Percentiles rank a stretch among this genome's conserved stretches.
These are phyloP conservation scores for Phytophthora sp. DNA, from an alignment of 352 stramenopile genomes.

Conservation along the genomic window DNA sequence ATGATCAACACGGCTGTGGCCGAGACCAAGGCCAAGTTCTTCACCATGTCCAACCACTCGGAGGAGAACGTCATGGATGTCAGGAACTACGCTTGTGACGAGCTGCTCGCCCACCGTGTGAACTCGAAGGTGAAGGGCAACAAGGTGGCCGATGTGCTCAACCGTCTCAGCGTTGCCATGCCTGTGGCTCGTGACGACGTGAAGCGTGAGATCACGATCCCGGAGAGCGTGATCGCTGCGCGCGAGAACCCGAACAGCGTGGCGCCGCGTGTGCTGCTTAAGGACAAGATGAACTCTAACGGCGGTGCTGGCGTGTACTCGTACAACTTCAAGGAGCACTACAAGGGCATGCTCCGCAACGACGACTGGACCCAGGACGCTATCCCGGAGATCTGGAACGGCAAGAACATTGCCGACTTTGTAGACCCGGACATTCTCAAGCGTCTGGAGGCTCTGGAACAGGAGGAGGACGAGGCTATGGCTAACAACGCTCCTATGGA, in stretches of 20 bases:
- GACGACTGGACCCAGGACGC: constrained; percentile 97
- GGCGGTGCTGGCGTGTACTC: constrained; percentile 98
- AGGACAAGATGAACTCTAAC: constrained; percentile 94
- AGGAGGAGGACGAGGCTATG: constrained; percentile 97
- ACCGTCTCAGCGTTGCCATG: constrained; percentile 96
- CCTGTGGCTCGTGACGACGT: constrained; percentile 94
- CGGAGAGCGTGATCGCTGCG: constrained; percentile 90
- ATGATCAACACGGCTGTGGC: constrained; percentile 82
- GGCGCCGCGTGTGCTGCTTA: constrained; percentile 62
- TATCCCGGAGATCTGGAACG: constrained; percentile 99
- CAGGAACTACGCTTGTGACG: constrained; percentile 96
- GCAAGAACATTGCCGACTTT: constrained; percentile 99
- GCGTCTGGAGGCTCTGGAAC: constrained; percentile 95
- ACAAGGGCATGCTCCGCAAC: constrained; percentile 94
- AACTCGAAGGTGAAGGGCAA: constrained; percentile 95
- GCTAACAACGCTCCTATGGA: constrained; percentile 92
- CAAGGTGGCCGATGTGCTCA: constrained; percentile 97
- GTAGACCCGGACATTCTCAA: constrained; percentile 98
- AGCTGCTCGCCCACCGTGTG: constrained; percentile 94
- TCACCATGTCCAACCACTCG: constrained; percentile 98
- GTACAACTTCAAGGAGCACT: constrained; percentile 97
- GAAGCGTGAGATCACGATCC: constrained; percentile 92
- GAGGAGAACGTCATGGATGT: constrained; percentile 97
- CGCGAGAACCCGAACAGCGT: constrained; percentile 60
- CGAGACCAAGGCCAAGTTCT: constrained; percentile 91